These are phyloP conservation scores for Ormosia emarginata DNA, from an alignment of 306 rosid genomes.

Conservation along the genomic window DNA sequence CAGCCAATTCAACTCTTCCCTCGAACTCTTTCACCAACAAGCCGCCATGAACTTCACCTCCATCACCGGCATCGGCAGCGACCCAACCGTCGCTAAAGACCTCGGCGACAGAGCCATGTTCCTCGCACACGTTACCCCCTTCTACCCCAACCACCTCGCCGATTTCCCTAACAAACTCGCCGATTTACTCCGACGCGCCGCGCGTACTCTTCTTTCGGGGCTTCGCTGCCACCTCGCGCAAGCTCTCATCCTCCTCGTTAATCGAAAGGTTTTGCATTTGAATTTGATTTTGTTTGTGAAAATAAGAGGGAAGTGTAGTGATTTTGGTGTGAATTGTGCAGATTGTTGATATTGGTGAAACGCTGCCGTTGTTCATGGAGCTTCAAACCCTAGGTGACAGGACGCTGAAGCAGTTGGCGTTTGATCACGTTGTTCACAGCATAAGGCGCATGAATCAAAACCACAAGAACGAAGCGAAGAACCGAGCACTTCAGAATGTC, in stretches of 20 bases:
- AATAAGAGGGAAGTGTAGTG: background rate
- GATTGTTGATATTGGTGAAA: conserved; percentile 61
- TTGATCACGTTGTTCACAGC: conserved; percentile 65
- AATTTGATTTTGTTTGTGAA: background rate
- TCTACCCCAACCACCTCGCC: conserved; percentile 53
- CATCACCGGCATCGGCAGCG: conserved; percentile 58
- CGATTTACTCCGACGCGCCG: conserved; percentile 54
- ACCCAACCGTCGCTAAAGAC: conserved; percentile 68
- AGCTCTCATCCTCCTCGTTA: conserved; percentile 66
- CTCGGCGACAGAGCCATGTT: conserved; percentile 69
- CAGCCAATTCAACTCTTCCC: conserved; percentile 64
- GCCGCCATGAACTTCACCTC: conserved; percentile 65
- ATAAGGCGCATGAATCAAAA: conserved; percentile 69
- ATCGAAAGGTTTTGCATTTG: conserved; percentile 42
- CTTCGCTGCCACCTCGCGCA: conserved; percentile 51
- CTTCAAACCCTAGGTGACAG: conserved; percentile 72
- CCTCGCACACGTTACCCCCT: conserved; percentile 69
- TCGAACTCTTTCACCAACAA: conserved; percentile 72
- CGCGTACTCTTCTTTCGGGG: conserved; percentile 51
- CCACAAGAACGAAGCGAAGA: conserved; percentile 72
- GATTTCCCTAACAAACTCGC: conserved; percentile 61
- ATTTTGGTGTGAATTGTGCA: background rate
- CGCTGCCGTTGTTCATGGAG: conserved; percentile 71
- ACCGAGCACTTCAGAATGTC: conserved; percentile 74
- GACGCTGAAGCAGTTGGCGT: conserved; percentile 53